Conservation (phyloP, 2,329 filamentous ascomycete species). For the Colletotrichum sp. region DNA sequence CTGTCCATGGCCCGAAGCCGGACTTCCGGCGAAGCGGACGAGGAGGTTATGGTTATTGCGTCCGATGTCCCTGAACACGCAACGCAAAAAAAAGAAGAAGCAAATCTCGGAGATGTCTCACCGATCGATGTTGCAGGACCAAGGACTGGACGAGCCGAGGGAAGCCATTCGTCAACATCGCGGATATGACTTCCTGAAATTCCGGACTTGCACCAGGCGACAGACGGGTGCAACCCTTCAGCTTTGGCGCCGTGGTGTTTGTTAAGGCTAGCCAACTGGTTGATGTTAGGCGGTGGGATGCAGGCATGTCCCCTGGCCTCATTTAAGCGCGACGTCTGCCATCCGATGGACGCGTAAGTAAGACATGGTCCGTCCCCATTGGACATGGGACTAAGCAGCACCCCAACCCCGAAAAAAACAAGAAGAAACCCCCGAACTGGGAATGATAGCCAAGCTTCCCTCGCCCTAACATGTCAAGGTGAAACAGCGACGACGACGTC, state of each 20-base stretch:
- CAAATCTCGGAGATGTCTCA: neutral
- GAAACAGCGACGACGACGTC: conserved; percentile 3
- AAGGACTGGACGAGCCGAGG: neutral
- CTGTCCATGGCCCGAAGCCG: neutral
- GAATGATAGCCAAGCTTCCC: neutral
- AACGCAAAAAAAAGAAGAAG: neutral
- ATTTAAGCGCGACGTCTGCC: conserved; percentile 9
- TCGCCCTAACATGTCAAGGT: neutral
- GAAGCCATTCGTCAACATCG: neutral
- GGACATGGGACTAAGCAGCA: neutral
- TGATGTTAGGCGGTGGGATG: neutral
- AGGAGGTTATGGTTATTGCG: neutral
- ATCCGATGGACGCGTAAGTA: conserved; percentile 13
- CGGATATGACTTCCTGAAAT: neutral
- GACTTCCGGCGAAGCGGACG: neutral
- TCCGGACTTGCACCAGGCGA: neutral
- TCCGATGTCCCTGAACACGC: neutral
- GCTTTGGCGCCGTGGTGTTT: neutral
- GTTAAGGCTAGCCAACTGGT: neutral
- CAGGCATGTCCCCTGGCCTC: conserved; percentile 15
- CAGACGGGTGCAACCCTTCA: neutral
- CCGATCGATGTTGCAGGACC: neutral
- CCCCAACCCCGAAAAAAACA: neutral
- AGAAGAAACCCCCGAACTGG: neutral
- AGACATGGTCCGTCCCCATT: neutral